Evolutionary conservation across 176 grass and related monocot genomes (phyloP).

Genomic region (Juncus inflexus): DNA sequence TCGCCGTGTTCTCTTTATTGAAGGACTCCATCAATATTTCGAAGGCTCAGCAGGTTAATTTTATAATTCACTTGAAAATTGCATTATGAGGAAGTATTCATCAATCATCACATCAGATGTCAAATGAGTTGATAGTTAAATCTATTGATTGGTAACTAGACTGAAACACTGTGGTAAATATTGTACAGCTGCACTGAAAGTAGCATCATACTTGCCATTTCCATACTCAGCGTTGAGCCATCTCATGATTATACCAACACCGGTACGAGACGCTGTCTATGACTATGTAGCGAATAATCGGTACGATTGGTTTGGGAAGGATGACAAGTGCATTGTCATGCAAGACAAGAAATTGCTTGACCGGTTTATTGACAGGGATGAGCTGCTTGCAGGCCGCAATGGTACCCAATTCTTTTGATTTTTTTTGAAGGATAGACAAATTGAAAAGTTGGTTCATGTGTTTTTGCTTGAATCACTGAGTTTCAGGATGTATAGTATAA

Average conservation of each 20-base stretch:
- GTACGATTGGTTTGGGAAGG: conserved; percentile 86
- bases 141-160: not conserved
- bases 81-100: not conserved
- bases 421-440: not conserved
- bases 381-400: conserved; percentile 51
- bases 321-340: conserved; percentile 63
- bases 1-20: conserved; percentile 72
- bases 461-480: no score
- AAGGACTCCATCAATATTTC: conserved; percentile 72
- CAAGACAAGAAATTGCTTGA: conserved; percentile 70
- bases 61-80: conserved; percentile 2
- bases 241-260: conserved; percentile 51
- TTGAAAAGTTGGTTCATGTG: no score
- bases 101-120: not conserved
- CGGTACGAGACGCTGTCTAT: conserved; percentile 62
- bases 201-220: conserved; percentile 82
- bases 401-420: conserved; percentile 41
- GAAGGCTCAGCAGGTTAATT: conserved; percentile 69
- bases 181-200: conserved; percentile 60
- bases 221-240: conserved; percentile 71
- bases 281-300: conserved; percentile 78
- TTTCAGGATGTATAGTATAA: no score
- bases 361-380: conserved; percentile 85
- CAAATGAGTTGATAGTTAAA: not conserved
- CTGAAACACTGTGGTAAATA: no score